Percentiles rank a stretch among this genome's conserved stretches.
Conservation (phyloP, 176 grass and related monocot species). For the Rhynchospora breviuscula region DNA sequence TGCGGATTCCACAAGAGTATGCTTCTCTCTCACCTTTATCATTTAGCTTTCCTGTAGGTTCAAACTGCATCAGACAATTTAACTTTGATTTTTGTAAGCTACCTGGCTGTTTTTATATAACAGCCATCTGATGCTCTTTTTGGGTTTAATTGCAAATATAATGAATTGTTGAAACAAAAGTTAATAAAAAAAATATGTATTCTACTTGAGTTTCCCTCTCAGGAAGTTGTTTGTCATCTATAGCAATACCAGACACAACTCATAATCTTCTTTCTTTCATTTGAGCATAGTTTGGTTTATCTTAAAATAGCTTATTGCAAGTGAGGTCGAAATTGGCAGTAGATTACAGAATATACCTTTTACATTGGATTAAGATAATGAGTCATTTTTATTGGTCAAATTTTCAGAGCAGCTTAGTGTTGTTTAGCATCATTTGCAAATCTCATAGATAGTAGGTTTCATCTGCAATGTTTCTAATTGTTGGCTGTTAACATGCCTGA, state of each 20-base stretch:
- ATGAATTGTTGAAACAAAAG: not conserved
- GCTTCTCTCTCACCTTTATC: not conserved
- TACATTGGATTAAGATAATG: too few species aligned
- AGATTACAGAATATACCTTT: too few species aligned
- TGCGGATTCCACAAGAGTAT: constrained; percentile 97
- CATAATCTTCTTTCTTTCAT: not conserved
- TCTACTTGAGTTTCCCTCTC: not conserved
- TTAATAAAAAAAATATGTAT: not conserved
- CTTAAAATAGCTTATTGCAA: not conserved
- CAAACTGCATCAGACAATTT: not conserved
- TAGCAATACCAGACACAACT: not conserved
- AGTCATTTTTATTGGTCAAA: too few species aligned
- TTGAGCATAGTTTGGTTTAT: not conserved
- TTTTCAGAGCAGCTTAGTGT: too few species aligned
- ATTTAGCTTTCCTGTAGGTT: not conserved
- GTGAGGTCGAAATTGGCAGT: not conserved
- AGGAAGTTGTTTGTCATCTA: not conserved
- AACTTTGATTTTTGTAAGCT: not conserved
- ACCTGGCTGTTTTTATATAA: not conserved
- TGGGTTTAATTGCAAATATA: too few species aligned
- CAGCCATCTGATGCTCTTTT: too few species aligned
- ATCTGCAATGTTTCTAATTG: too few species aligned
- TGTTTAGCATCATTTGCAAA: too few species aligned
- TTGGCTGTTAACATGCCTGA: too few species aligned
- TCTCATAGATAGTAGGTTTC: too few species aligned